Conservation (phyloP, 345 rosid genomes). For the Passiflora organensis region DNA sequence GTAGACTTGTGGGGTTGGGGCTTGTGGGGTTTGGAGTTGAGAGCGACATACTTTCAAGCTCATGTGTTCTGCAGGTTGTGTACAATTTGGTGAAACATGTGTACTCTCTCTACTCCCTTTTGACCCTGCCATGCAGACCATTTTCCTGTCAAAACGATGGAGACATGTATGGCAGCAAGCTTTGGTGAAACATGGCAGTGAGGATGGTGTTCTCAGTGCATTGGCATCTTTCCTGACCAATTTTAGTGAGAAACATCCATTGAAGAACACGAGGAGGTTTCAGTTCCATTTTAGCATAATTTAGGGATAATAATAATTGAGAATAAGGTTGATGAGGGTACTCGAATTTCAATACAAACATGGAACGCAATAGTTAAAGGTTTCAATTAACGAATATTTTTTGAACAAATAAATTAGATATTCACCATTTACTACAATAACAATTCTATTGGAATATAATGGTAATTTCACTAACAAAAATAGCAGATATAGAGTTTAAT, state of each 20-base stretch:
- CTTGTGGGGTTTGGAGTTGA: not conserved
- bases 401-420: too few relatives aligned
- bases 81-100: slow-evolving; percentile 55
- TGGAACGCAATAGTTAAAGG: too few relatives aligned
- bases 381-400: too few relatives aligned
- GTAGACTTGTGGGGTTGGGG: too few relatives aligned
- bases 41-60: too few relatives aligned
- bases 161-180: slow-evolving; percentile 45
- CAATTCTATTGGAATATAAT: too few relatives aligned
- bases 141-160: slow-evolving; percentile 47
- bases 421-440: too few relatives aligned
- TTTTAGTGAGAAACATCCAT: slow-evolving; percentile 44
- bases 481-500: too few relatives aligned
- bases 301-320: too few relatives aligned
- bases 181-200: slow-evolving; percentile 36
- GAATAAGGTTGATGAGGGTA: too few relatives aligned
- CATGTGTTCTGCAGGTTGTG: slow-evolving; percentile 28
- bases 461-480: too few relatives aligned
- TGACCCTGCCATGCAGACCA: slow-evolving; percentile 49
- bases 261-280: slow-evolving; percentile 38
- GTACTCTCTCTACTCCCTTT: slow-evolving; percentile 51
- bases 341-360: too few relatives aligned
- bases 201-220: slow-evolving; percentile 28
- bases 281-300: slow-evolving; percentile 35
- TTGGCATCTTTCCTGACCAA: slow-evolving; percentile 36